phyloP scores from a whole-genome alignment of 2,329 filamentous ascomycete species.

The Venturia nashicola region DNA sequence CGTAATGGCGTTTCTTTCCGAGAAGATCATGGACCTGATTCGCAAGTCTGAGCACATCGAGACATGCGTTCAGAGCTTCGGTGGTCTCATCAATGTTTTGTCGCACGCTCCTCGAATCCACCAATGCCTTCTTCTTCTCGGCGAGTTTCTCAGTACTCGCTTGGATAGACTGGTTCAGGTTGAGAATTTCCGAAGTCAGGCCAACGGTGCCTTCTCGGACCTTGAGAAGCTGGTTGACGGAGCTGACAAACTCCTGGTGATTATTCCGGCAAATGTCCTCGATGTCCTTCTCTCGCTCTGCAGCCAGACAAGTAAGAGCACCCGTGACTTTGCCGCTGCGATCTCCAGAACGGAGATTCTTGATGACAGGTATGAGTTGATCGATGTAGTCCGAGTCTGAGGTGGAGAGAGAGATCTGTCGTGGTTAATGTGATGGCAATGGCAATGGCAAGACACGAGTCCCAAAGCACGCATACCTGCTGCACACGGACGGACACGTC shows the following conservation, averaged over 20 bases:
- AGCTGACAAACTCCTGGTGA: slow-evolving; percentile 90
- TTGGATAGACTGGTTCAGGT: slow-evolving; percentile 90
- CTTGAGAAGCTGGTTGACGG: slow-evolving; percentile 84
- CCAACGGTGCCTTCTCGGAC: slow-evolving; percentile 84
- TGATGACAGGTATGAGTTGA: slow-evolving; percentile 85
- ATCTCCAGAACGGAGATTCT: slow-evolving; percentile 71
- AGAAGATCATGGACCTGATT: slow-evolving; percentile 91
- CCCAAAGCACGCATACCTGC: slow-evolving; percentile 27
- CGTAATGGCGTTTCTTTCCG: slow-evolving; percentile 89
- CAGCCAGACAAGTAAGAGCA: slow-evolving; percentile 68
- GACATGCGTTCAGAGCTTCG: slow-evolving; percentile 75
- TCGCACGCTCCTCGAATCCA: slow-evolving; percentile 81
- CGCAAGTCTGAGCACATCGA: slow-evolving; percentile 82
- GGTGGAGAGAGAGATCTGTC: slow-evolving; percentile 79
- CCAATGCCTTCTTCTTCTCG: slow-evolving; percentile 84
- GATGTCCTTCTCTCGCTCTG: slow-evolving; percentile 80
- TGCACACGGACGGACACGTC: slow-evolving; percentile 36
- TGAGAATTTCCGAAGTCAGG: slow-evolving; percentile 80
- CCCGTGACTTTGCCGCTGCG: slow-evolving; percentile 63
- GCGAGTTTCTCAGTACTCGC: slow-evolving; percentile 87
- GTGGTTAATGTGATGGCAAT: not conserved
- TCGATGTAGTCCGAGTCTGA: slow-evolving; percentile 92
- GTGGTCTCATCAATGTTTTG: slow-evolving; percentile 94
- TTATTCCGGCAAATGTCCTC: slow-evolving; percentile 90
- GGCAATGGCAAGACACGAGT: not conserved